phyloP scores from a whole-genome alignment of 257 asterid genomes.

The Galeopsis tetrahit region DNA sequence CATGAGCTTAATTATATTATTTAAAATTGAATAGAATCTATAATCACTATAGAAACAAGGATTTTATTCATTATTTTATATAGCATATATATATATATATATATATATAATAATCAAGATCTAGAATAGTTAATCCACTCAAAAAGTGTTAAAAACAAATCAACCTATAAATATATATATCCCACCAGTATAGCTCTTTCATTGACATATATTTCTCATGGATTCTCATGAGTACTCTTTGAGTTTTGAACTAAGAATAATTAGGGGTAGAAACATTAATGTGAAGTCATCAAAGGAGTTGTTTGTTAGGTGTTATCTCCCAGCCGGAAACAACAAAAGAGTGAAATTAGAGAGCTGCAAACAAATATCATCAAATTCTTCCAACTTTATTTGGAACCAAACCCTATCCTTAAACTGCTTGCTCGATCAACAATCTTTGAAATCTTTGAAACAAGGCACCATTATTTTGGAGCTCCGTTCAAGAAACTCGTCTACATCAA shows the following conservation, averaged over 20 bases:
- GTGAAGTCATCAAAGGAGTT: constrained; percentile 38
- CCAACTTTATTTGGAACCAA: constrained; percentile 53
- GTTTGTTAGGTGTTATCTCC: constrained; percentile 67
- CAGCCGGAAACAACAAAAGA: constrained; percentile 50
- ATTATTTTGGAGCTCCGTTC: constrained; percentile 57
- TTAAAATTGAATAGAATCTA: too few species aligned
- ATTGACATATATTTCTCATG: constrained; percentile 29
- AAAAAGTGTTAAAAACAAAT: too few species aligned
- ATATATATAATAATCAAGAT: too few species aligned
- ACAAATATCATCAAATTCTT: constrained; percentile 46
- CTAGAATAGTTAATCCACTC: too few species aligned
- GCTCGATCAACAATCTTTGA: constrained; percentile 45
- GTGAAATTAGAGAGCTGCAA: constrained; percentile 51
- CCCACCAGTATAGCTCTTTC: constrained; percentile 9
- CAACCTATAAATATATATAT: constrained; percentile 1
- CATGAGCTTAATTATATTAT: too few species aligned
- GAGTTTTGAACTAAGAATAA: constrained; percentile 47
- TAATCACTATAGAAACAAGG: too few species aligned
- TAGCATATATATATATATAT: too few species aligned
- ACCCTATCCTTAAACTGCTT: constrained; percentile 57
- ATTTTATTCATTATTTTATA: too few species aligned
- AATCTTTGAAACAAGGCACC: constrained; percentile 43
- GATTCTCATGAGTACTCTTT: constrained; percentile 36
- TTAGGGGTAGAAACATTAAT: constrained; percentile 54
- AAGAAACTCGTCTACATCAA: constrained; percentile 38